A percentile compares a stretch with the other conserved stretches of the same genome.
Evolutionary conservation across 352 stramenopile genomes (phyloP).

Genomic region (Thalassiosira ordinaria): DNA sequence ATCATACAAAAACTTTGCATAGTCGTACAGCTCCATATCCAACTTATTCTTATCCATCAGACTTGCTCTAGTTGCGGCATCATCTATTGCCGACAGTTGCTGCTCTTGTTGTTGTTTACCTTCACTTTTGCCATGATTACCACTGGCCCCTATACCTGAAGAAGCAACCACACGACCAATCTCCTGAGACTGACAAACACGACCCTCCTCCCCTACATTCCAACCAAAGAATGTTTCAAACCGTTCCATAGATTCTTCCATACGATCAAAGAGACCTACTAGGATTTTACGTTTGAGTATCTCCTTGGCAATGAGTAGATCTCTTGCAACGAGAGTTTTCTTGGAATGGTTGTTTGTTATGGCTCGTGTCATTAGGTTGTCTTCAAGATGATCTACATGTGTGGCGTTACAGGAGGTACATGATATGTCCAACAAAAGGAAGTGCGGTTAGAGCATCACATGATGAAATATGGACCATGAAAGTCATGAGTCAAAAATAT

Average conservation of each 20-base stretch:
- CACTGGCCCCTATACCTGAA: too few relatives aligned
- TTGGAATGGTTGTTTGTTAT: conserved; percentile 19
- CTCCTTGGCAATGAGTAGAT: too few relatives aligned
- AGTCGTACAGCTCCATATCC: conserved; percentile 48
- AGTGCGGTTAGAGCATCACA: too few relatives aligned
- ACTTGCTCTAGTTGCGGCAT: too few relatives aligned
- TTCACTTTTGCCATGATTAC: conserved; percentile 7
- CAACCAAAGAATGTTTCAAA: conserved; percentile 50
- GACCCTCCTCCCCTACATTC: conserved; percentile 7
- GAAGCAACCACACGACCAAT: conserved; percentile 3
- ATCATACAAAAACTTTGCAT: conserved; percentile 45
- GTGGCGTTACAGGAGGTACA: neutral
- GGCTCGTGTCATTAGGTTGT: conserved; percentile 38
- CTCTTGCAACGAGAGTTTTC: conserved; percentile 14
- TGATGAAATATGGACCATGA: too few relatives aligned
- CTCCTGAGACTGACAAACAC: conserved; percentile 12
- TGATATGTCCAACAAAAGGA: neutral
- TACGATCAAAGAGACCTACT: conserved; percentile 37
- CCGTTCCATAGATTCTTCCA: conserved; percentile 33
- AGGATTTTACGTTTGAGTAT: conserved; percentile 51
- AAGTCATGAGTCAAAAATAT: neutral
- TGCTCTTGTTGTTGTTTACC: too few relatives aligned
- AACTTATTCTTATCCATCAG: conserved; percentile 39
- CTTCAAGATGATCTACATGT: conserved; percentile 35
- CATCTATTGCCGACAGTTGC: too few relatives aligned